Conservation (phyloP, 305 asterid genomes). For the Fraxinus angustifolia region DNA sequence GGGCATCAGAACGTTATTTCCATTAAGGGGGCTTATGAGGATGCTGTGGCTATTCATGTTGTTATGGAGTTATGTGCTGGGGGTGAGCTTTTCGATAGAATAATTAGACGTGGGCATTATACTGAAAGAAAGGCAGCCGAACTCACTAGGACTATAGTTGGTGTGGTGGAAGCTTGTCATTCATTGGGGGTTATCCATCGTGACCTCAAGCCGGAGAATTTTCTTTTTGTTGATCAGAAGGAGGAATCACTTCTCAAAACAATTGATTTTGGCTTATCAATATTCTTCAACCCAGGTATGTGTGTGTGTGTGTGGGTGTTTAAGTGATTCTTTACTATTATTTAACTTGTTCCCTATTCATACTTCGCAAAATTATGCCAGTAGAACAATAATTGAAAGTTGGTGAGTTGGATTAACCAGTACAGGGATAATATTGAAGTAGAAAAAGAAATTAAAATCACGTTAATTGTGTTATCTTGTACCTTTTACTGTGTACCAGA, state of each 20-base stretch:
- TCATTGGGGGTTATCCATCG: constrained; percentile 76
- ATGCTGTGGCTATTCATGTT: constrained; percentile 57
- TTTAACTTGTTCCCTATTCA: neutral
- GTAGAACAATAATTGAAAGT: neutral
- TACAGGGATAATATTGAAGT: neutral
- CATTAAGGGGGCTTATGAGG: constrained; percentile 65
- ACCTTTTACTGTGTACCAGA: neutral
- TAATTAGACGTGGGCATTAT: constrained; percentile 61
- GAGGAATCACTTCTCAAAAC: constrained; percentile 66
- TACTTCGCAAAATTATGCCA: neutral
- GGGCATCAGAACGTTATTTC: constrained; percentile 71
- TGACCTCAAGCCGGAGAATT: constrained; percentile 74
- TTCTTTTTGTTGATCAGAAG: constrained; percentile 56
- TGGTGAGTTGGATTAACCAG: neutral
- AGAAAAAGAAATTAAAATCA: neutral
- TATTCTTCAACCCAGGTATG: constrained; percentile 68
- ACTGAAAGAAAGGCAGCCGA: constrained; percentile 72
- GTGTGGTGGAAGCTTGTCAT: constrained; percentile 73
- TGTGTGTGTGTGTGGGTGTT: neutral
- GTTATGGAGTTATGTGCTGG: constrained; percentile 67
- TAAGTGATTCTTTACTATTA: neutral
- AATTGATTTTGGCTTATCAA: constrained; percentile 64
- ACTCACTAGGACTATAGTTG: constrained; percentile 67
- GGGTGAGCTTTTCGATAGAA: constrained; percentile 72
- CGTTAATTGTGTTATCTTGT: neutral